Base-by-base conservation (phyloP, 202 grass and related monocot genomes). In the Cymbopogon flexuosus region DNA sequence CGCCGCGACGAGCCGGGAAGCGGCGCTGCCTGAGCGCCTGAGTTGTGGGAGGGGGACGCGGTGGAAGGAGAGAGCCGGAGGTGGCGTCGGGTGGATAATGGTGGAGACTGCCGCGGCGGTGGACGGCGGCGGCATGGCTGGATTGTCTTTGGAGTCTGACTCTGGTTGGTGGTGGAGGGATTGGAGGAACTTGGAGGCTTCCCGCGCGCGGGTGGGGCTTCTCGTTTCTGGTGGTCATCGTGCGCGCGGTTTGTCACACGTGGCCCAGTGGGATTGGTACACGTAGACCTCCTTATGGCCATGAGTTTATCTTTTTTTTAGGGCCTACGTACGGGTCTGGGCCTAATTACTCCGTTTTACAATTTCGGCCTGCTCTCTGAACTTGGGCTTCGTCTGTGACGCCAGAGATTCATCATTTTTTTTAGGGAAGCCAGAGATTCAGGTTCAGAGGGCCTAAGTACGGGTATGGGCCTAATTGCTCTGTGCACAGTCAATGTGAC, bases 101-200 rank as follows among this genome's bases (percentile, higher is more conserved):
- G 71, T 39, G 73, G 22, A 52, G 6, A 78, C 13, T 6, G 65
- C 54, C n/a, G 57, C 40, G 65, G 87, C 40, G n/a, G 89, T 9
- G 21, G 65, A 57, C 64, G 75, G 70, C 65, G 47, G 70, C 65
- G 79, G 83, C 66, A 75, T 75, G 76, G 81, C 79, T 30, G 87
- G 51, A 68, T 85, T 90, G 79, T 88, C 63, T 46, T 14, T 82
- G 23, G 23, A 33, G 8, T n/a, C 42, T 51, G 77, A 33, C 15
- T n/a, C 42, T 51, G 77, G 82, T n/a, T 85, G 27, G 71, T 77
- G 77, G 73, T 73, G 67, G 70, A 65, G 34, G 34, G 43, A 58
- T 64, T 35, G 62, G 60, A 33, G 62, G 60, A 33, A 19, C 19
- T 8, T 49, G 18, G 72, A 34, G 14, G 63, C 27, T 27, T 27